These are phyloP conservation scores for Kurtzmaniella quercitrusa DNA, from an alignment of 1,139 yeast species.

Conservation along the genomic window DNA sequence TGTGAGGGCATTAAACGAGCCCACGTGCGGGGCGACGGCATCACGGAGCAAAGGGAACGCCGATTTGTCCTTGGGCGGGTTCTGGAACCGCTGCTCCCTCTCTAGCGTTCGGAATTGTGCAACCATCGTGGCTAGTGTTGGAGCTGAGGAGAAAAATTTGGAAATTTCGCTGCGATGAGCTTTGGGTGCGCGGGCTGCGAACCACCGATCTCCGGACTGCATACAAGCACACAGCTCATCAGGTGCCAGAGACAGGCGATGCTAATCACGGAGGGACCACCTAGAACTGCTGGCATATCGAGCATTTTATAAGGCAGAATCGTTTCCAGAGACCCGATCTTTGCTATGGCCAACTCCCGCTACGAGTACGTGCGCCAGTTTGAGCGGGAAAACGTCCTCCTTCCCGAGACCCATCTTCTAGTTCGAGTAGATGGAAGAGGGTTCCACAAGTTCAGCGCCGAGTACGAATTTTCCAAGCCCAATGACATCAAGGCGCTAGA, in stretches of 20 bases:
- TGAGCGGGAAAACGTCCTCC: constrained; percentile 67
- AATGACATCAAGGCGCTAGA: constrained; percentile 73
- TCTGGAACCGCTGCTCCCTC: constrained; percentile 77
- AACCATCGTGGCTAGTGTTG: constrained; percentile 17
- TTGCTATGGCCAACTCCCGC: constrained; percentile 80
- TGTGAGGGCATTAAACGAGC: constrained; percentile 91
- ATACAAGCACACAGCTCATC: too few relatives aligned
- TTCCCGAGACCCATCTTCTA: constrained; percentile 79
- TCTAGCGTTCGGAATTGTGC: constrained; percentile 80
- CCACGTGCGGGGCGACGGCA: constrained; percentile 93
- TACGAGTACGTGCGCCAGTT: constrained; percentile 83
- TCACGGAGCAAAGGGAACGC: constrained; percentile 79
- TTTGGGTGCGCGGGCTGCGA: not conserved
- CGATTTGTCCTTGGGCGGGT: constrained; percentile 84
- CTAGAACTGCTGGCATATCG: too few relatives aligned
- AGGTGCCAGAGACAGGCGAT: not conserved
- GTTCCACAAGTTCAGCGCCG: constrained; percentile 77
- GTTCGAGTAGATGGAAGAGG: constrained; percentile 92
- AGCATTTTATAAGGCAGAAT: too few relatives aligned
- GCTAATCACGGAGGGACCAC: too few relatives aligned
- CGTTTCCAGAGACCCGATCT: too few relatives aligned
- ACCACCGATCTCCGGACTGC: not conserved
- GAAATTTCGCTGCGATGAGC: not conserved
- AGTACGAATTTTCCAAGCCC: constrained; percentile 78
- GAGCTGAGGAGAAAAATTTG: not conserved